Conservation (phyloP, 2,329 filamentous ascomycete genomes). For the Colletotrichum lentis region DNA sequence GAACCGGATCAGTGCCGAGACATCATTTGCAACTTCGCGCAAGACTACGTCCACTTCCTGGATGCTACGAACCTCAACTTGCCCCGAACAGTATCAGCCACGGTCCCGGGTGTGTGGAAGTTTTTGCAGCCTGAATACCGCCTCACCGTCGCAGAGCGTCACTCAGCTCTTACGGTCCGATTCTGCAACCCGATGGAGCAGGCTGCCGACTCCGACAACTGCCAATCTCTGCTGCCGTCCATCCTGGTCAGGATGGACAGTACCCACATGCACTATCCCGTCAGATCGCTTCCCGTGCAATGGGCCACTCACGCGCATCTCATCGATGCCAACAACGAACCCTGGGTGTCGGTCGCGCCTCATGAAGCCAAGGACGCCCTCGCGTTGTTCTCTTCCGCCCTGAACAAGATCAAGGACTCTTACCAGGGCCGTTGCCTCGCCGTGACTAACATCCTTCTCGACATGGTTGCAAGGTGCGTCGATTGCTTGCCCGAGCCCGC, state of each 20-base stretch:
- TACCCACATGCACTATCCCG: conserved; percentile 9
- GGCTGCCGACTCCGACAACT: not conserved
- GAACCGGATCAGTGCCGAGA: conserved; percentile 18
- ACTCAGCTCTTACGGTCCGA: not conserved
- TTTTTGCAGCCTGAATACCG: not conserved
- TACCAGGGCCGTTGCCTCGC: not conserved
- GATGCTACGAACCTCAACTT: too few species aligned
- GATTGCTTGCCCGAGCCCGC: conserved; percentile 1
- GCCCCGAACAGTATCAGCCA: not conserved
- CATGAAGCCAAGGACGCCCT: conserved; percentile 29
- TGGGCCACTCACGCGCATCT: conserved; percentile 2
- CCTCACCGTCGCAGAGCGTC: not conserved
- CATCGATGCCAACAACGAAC: not conserved
- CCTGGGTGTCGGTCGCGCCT: conserved; percentile 13
- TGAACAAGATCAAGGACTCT: conserved; percentile 21
- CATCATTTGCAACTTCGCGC: not conserved
- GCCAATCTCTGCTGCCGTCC: not conserved
- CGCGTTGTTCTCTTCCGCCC: conserved; percentile 17
- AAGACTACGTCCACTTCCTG: conserved; percentile 4
- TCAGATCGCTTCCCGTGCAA: conserved; percentile 16
- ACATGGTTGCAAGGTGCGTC: not conserved
- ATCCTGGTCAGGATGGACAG: conserved; percentile 1
- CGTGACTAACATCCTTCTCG: not conserved
- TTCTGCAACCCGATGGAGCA: conserved; percentile 6
- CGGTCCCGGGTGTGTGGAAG: conserved; percentile 15